A percentile compares a stretch with the other conserved stretches of the same genome.
These are phyloP conservation scores for Solanum arcanum DNA, from an alignment of 257 asterid genomes.

Conservation along the genomic window DNA sequence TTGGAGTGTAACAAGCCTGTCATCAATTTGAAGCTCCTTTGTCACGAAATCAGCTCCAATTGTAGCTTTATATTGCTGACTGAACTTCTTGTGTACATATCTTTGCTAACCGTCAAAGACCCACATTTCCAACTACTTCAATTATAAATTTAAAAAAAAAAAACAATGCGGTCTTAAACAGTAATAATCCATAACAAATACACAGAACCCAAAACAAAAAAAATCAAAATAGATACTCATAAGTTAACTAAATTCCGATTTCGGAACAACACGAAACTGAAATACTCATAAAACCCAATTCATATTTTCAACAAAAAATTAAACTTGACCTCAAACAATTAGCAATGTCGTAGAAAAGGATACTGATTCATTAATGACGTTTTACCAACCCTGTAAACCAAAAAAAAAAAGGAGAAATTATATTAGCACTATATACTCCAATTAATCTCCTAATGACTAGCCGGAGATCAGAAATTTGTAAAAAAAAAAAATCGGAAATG, in stretches of 20 bases:
- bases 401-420: neutral
- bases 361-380: slow-evolving; percentile 99
- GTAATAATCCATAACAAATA: neutral
- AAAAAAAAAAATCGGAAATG: neutral
- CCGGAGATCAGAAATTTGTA: neutral
- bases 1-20: slow-evolving; percentile 87
- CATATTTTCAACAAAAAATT: neutral
- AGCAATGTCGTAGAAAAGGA: slow-evolving; percentile 22
- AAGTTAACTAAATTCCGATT: neutral
- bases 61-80: slow-evolving; percentile 96
- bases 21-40: slow-evolving; percentile 88
- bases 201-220: neutral
- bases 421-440: neutral
- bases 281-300: neutral
- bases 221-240: neutral
- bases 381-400: slow-evolving; percentile 74
- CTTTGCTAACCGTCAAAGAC: slow-evolving; percentile 40
- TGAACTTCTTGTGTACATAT: slow-evolving; percentile 90
- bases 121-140: neutral
- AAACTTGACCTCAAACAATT: neutral
- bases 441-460: neutral
- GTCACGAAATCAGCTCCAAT: slow-evolving; percentile 99
- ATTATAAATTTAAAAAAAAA: neutral
- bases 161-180: neutral
- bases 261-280: neutral